A percentile compares a stretch with the other conserved stretches of the same genome.
Evolutionary conservation across 2,329 filamentous ascomycete genomes (phyloP).

Genomic region (Neonectria neomacrospora): DNA sequence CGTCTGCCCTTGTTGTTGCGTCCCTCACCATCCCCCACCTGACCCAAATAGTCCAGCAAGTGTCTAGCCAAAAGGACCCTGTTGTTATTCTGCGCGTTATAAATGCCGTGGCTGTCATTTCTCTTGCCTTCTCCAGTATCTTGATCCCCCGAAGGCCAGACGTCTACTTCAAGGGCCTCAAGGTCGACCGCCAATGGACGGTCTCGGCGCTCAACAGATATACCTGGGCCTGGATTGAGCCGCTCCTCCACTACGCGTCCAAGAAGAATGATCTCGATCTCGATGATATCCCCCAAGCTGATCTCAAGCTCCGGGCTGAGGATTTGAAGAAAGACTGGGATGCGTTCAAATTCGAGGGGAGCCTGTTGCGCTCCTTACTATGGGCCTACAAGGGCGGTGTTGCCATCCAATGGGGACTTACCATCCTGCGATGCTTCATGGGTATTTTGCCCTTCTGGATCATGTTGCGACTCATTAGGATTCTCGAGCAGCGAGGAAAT

Average conservation of each 20-base stretch:
- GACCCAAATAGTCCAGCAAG: slow-evolving; percentile 48
- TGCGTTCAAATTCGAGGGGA: slow-evolving; percentile 56
- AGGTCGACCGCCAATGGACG: slow-evolving; percentile 73
- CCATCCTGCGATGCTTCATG: slow-evolving; percentile 64
- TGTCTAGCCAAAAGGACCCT: slow-evolving; percentile 51
- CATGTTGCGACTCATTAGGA: slow-evolving; percentile 71
- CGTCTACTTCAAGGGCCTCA: slow-evolving; percentile 67
- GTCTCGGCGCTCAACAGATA: slow-evolving; percentile 69
- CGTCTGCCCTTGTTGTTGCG: slow-evolving; percentile 59
- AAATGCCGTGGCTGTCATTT: slow-evolving; percentile 58
- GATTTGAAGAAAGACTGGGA: slow-evolving; percentile 64
- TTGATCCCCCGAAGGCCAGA: slow-evolving; percentile 74
- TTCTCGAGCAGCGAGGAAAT: slow-evolving; percentile 66
- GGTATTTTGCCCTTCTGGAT: slow-evolving; percentile 77
- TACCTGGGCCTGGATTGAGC: slow-evolving; percentile 72
- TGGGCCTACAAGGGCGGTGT: slow-evolving; percentile 67
- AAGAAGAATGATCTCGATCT: slow-evolving; percentile 70
- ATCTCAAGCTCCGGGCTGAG: slow-evolving; percentile 63
- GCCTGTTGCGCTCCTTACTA: slow-evolving; percentile 70
- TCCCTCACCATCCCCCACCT: slow-evolving; percentile 59
- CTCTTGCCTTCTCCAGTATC: slow-evolving; percentile 60
- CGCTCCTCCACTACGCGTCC: slow-evolving; percentile 64
- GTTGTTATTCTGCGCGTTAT: slow-evolving; percentile 57
- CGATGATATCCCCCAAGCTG: slow-evolving; percentile 70
- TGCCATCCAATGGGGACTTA: slow-evolving; percentile 67